phyloP scores from a whole-genome alignment of 192 early-diverging fungal species.

The Radiomyces spectabilis region DNA sequence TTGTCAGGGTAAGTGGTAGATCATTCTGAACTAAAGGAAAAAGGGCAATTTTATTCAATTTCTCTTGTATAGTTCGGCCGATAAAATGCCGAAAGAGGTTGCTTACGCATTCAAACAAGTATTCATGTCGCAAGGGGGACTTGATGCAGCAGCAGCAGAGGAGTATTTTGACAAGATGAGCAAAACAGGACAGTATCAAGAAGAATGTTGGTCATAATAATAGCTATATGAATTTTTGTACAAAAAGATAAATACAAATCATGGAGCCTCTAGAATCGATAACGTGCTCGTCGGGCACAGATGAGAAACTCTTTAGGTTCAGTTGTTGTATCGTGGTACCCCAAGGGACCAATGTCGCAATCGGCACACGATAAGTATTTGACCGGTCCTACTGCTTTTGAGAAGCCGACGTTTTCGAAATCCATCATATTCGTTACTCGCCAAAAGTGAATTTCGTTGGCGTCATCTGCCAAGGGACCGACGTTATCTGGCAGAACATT shows the following conservation, averaged over 20 bases:
- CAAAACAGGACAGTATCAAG: constrained; percentile 66
- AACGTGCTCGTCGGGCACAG: constrained; percentile 51
- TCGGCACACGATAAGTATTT: constrained; percentile 72
- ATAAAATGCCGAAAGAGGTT: constrained; percentile 70
- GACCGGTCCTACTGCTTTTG: constrained; percentile 39
- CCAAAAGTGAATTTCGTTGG: constrained; percentile 43
- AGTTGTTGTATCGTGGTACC: constrained; percentile 52
- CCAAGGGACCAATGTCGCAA: constrained; percentile 67
- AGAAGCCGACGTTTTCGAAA: constrained; percentile 75
- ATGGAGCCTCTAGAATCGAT: constrained; percentile 18
- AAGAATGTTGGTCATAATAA: constrained; percentile 77
- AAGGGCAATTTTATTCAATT: not conserved
- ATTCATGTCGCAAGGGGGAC: constrained; percentile 41
- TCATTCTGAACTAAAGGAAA: not conserved
- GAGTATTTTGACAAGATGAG: constrained; percentile 55
- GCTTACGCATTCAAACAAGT: constrained; percentile 51
- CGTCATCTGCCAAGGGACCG: not conserved
- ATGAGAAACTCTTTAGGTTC: constrained; percentile 50
- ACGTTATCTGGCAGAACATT: constrained; percentile 5
- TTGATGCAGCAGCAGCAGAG: constrained; percentile 49
- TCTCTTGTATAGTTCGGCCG: constrained; percentile 45
- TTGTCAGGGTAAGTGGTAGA: constrained; percentile 56
- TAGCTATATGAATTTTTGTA: not conserved
- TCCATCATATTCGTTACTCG: constrained; percentile 56
- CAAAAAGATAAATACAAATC: not conserved